phyloP scores from a whole-genome alignment of 148 eudicot genomes.

The Nepenthes gracilis region DNA sequence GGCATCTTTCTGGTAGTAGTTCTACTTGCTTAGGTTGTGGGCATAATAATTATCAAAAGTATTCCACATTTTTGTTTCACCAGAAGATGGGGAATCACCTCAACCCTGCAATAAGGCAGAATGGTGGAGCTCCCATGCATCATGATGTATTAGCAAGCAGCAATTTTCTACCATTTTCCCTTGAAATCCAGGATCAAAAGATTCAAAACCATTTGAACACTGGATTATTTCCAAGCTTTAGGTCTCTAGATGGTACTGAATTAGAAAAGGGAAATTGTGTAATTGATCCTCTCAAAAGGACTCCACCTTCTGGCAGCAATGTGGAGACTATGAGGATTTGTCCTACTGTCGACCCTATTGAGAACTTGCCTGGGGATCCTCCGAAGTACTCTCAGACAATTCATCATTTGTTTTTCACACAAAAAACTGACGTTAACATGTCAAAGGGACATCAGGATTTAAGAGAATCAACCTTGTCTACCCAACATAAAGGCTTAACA shows the following conservation, averaged over 20 bases:
- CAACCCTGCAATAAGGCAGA: conserved; percentile 13
- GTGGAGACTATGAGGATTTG: conserved; percentile 37
- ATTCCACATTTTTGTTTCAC: conserved; percentile 25
- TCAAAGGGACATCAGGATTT: conserved; percentile 14
- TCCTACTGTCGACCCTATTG: conserved; percentile 25
- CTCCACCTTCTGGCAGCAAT: conserved; percentile 21
- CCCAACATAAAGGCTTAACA: conserved; percentile 16
- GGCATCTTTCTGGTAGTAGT: conserved; percentile 23
- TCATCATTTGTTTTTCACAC: conserved; percentile 36
- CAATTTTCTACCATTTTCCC: conserved; percentile 14
- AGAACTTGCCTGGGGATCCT: conserved; percentile 27
- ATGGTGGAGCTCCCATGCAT: conserved; percentile 11
- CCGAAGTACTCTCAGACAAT: conserved; percentile 46
- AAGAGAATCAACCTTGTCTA: conserved; percentile 7
- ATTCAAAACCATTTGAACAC: conserved; percentile 9
- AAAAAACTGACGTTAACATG: conserved; percentile 32
- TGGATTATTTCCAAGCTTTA: conserved; percentile 14
- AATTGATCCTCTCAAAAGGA: conserved; percentile 8
- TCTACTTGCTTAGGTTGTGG: conserved; percentile 21
- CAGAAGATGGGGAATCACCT: conserved; percentile 17
- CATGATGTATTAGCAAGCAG: conserved; percentile 15
- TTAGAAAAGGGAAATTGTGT: conserved; percentile 11
- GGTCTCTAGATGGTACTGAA: conserved; percentile 9
- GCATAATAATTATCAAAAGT: conserved; percentile 12
- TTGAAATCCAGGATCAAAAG: conserved; percentile 17